Evolutionary conservation across 164 flowering plant species (phyloP), one percentile per base, ranked within the genome.

Genomic region (Berberis vulgaris): DNA sequence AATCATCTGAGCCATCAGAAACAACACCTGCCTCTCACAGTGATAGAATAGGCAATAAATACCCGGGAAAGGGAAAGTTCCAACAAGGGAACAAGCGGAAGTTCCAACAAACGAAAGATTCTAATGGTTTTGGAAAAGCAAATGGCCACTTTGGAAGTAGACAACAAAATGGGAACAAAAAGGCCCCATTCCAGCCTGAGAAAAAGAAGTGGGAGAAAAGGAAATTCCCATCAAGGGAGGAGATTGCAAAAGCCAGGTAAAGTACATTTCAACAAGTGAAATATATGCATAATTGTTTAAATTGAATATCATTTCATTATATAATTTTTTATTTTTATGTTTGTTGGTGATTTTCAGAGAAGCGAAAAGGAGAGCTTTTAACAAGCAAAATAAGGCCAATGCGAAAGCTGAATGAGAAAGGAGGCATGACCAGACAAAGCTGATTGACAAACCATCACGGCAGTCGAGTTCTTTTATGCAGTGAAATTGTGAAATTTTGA

Each of bases 241-340:
- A 86, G 65, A 81, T 84, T 44, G 65, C 86, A 5, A 78, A 61
- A 76, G 64, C 78, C 62, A 84, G 91, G 91, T 84, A 63, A 26
- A 26, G 64, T 44, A 5, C 7, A 46, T 8, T 38, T 7, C 13
- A 12, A 13, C 6, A 43, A 9, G 49, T 43, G 39, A n/a, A 13
- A 49, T 52, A 11, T 10, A 0, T 0, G 10, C 7, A 0, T 44
- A 41, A 13, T 7, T 13, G 43, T 42, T 47, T 3, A 38, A 9
- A 3, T 7, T 9, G 26, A 44, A 11, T 26, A n/a, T 26, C 26
- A 6, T 45, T 6, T 40, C 11, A 52, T 26, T 26, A 26, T 26
- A 26, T 26, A 26, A 26, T 26, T 26, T 7, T 62, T 43, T 43
- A 4, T 58, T 1, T 6, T 55, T 6, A 9, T 12, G 42, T 47